Percentiles rank a stretch among this genome's conserved stretches.
Evolutionary conservation across 306 rosid genomes (phyloP).

Genomic region (Carpinus viminea): DNA sequence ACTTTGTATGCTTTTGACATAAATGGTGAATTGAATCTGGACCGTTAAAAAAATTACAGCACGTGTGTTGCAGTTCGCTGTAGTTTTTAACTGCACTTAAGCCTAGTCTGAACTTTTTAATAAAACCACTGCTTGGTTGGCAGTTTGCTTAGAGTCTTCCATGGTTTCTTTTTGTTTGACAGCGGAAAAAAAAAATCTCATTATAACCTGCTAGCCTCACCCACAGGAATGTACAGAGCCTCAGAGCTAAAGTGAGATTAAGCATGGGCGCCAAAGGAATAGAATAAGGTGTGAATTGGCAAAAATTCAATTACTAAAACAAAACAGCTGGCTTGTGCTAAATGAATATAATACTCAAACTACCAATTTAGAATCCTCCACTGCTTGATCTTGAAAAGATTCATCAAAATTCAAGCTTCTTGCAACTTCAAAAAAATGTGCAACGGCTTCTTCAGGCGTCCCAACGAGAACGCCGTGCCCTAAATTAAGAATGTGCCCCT

Average conservation of each 20-base stretch:
- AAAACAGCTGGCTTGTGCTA: conserved; percentile 6
- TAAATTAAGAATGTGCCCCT: conserved; percentile 89
- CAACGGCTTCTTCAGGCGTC: conserved; percentile 95
- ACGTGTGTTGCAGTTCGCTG: too few species aligned
- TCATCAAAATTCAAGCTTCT: conserved; percentile 77
- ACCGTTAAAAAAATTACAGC: not conserved
- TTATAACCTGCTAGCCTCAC: conserved; percentile 30
- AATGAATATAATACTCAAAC: conserved; percentile 25
- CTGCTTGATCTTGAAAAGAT: conserved; percentile 41
- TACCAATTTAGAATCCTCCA: conserved; percentile 57
- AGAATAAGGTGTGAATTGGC: conserved; percentile 22
- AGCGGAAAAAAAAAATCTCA: conserved; percentile 9
- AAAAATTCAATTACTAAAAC: conserved; percentile 10
- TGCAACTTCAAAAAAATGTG: conserved; percentile 93
- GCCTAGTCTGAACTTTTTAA: too few species aligned
- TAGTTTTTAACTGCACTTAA: too few species aligned
- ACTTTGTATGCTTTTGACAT: not conserved
- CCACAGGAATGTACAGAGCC: conserved; percentile 33
- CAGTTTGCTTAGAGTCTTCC: not conserved
- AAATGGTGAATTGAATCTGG: not conserved
- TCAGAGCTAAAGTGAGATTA: conserved; percentile 32
- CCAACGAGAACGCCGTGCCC: conserved; percentile 97
- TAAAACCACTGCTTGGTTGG: not conserved
- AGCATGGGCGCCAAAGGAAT: conserved; percentile 15
- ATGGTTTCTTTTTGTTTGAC: not conserved